Base-by-base conservation (phyloP, 2,329 filamentous ascomycete genomes). In the Phialemonium atrogriseum region DNA sequence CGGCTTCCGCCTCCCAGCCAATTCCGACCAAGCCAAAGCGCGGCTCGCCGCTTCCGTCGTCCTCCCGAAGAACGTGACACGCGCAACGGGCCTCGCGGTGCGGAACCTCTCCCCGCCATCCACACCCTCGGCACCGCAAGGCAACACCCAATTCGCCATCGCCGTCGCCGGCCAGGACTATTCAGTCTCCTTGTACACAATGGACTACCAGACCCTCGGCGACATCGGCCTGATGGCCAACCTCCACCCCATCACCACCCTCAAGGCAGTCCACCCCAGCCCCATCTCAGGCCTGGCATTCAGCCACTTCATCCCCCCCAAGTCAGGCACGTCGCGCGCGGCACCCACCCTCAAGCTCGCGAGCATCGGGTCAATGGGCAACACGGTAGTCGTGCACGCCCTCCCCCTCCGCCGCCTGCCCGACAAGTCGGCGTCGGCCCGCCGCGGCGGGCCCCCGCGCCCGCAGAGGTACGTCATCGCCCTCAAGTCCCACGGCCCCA, bases 101-200 rank as follows among this genome's bases (percentile, higher is more conserved):
- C 77, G 77, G 37, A 75, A 80, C 36, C 68, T 95, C 8, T 68
- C 72, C 8, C 68, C 64, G 5, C 60, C 72, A 6, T 55, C 66
- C 5, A 60, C 71, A 9, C 58, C 69, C 0, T 62, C 70, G 12
- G 58, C 68, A 1, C 62, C 53, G 29, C 57, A 75, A 31, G 73
- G 72, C 32, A 77, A 82, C 37, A 73, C 79, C 27, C 86, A 95
- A 56, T 82, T 86, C 42, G 73, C 82, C 27, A 69, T 94, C 42
- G 88, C 87, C 6, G 76, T 93, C 10, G 83, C 84, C 3, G 81
- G 80, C 7, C 81, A 83, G 45, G 84, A 93, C 53, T 77, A 78
- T 38, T 86, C 84, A 9, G 79, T 94, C 42, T 75, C 74, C 5
- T 61, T 94, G 17, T 82, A 80, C 55, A 88, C 84, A 1, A 61